phyloP scores from a whole-genome alignment of 2,329 filamentous ascomycete genomes.

The Aspergillus sp. region DNA sequence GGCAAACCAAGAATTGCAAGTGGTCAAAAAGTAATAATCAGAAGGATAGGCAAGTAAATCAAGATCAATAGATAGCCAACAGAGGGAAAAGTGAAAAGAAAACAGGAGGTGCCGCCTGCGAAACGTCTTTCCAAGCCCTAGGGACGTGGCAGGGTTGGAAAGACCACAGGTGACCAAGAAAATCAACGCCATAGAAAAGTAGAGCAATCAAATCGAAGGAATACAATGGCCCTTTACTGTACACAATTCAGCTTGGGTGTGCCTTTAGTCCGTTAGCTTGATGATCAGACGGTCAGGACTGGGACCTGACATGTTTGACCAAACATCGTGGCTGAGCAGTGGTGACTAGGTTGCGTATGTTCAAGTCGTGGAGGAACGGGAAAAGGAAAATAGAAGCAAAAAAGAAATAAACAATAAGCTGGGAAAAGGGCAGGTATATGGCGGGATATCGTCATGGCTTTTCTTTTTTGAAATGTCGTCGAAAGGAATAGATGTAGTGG shows the following conservation, averaged over 20 bases:
- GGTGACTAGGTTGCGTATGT: constrained; percentile 21
- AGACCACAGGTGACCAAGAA: constrained; percentile 20
- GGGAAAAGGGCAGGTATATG: constrained; percentile 16
- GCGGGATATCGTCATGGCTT: constrained; percentile 26
- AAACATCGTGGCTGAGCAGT: constrained; percentile 6
- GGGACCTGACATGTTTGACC: neutral
- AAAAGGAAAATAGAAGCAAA: constrained; percentile 3
- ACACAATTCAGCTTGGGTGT: constrained; percentile 17
- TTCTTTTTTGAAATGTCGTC: constrained; percentile 18
- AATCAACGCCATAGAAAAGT: constrained; percentile 20
- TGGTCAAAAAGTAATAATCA: constrained; percentile 1
- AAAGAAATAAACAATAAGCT: neutral
- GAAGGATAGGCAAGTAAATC: constrained; percentile 8
- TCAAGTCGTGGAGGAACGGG: constrained; percentile 18
- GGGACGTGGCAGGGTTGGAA: constrained; percentile 32
- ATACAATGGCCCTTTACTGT: constrained; percentile 17
- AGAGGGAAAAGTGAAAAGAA: constrained; percentile 6
- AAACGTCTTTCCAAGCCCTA: constrained; percentile 29
- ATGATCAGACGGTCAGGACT: constrained; percentile 3
- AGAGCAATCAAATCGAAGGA: constrained; percentile 16
- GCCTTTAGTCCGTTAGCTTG: constrained; percentile 5
- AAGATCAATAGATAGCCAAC: neutral
- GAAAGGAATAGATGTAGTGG: constrained; percentile 10
- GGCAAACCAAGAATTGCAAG: constrained; percentile 18
- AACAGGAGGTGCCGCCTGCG: constrained; percentile 9